These are phyloP conservation scores for Mortierella sp. DNA, from an alignment of 371 early-diverging fungal species.

Conservation along the genomic window DNA sequence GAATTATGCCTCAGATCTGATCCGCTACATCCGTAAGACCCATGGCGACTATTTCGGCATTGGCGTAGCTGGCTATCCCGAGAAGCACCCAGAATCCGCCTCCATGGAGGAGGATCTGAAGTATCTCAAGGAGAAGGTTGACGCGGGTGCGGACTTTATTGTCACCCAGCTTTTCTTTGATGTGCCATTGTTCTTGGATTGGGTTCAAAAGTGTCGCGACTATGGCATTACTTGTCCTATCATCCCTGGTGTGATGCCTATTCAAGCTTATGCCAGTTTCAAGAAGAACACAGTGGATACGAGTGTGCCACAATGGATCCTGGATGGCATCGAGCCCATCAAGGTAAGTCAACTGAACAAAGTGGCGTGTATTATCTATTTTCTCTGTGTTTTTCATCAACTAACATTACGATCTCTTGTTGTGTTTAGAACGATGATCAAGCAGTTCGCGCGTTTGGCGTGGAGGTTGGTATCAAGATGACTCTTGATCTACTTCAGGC, in stretches of 20 bases:
- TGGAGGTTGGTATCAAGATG: slow-evolving; percentile 86
- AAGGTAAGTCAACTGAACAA: slow-evolving; percentile 65
- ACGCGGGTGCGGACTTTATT: slow-evolving; percentile 92
- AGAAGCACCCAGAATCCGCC: slow-evolving; percentile 84
- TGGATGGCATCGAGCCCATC: slow-evolving; percentile 89
- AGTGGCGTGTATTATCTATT: background rate
- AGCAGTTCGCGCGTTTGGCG: slow-evolving; percentile 94
- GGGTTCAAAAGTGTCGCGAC: slow-evolving; percentile 80
- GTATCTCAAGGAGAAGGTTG: slow-evolving; percentile 87
- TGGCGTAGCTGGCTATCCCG: slow-evolving; percentile 96
- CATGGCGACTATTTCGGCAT: slow-evolving; percentile 97
- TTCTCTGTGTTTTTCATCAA: background rate
- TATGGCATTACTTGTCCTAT: slow-evolving; percentile 89
- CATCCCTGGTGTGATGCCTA: slow-evolving; percentile 95
- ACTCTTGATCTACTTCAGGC: slow-evolving; percentile 72
- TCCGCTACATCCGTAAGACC: slow-evolving; percentile 86
- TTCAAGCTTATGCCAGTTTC: slow-evolving; percentile 89
- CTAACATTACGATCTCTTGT: background rate
- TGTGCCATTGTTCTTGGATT: slow-evolving; percentile 81
- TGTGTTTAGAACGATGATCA: slow-evolving; percentile 81
- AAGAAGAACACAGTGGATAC: slow-evolving; percentile 79
- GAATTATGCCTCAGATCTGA: slow-evolving; percentile 85
- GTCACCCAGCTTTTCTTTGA: slow-evolving; percentile 97
- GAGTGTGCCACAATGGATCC: slow-evolving; percentile 83
- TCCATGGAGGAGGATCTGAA: slow-evolving; percentile 80